Conservation (phyloP, 345 rosid species). For the Aquilaria sinensis region DNA sequence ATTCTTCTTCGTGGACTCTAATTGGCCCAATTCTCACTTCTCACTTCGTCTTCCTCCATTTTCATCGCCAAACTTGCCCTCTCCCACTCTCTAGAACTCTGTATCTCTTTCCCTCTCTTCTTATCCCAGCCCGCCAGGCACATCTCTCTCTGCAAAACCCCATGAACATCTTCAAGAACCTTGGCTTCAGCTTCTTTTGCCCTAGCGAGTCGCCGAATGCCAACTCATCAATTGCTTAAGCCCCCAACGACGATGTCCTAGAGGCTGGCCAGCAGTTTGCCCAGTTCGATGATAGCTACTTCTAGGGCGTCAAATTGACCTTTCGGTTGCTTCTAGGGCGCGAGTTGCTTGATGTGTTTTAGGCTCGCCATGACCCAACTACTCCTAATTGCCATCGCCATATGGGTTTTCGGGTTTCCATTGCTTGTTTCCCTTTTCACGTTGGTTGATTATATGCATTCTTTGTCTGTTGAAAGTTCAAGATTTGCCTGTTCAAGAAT, state of each 20-base stretch:
- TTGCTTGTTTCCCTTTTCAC: not conserved
- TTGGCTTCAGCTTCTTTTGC: conserved; percentile 58
- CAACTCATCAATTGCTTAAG: conserved; percentile 60
- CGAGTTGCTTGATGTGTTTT: conserved; percentile 61
- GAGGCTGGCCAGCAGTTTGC: conserved; percentile 68
- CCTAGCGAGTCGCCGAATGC: conserved; percentile 39
- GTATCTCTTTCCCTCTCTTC: conserved; percentile 10
- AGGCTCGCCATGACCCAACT: conserved; percentile 94
- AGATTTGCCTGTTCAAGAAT: no score
- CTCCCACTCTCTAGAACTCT: conserved; percentile 1
- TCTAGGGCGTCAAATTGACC: conserved; percentile 91
- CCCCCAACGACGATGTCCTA: conserved; percentile 65
- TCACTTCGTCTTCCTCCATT: conserved; percentile 11
- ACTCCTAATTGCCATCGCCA: conserved; percentile 91
- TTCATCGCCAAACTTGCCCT: conserved; percentile 13
- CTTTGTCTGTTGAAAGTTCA: no score
- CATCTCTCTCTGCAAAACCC: conserved; percentile 25
- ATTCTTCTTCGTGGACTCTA: no score
- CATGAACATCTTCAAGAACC: conserved; percentile 86
- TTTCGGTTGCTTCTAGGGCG: conserved; percentile 70
- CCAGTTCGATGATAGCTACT: conserved; percentile 92
- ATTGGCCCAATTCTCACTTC: not conserved
- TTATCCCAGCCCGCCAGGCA: conserved; percentile 14
- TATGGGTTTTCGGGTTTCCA: conserved; percentile 30
- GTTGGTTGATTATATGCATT: no score